Conservation (phyloP, 2,329 filamentous ascomycete species). For the Verticillium nonalfalfae region DNA sequence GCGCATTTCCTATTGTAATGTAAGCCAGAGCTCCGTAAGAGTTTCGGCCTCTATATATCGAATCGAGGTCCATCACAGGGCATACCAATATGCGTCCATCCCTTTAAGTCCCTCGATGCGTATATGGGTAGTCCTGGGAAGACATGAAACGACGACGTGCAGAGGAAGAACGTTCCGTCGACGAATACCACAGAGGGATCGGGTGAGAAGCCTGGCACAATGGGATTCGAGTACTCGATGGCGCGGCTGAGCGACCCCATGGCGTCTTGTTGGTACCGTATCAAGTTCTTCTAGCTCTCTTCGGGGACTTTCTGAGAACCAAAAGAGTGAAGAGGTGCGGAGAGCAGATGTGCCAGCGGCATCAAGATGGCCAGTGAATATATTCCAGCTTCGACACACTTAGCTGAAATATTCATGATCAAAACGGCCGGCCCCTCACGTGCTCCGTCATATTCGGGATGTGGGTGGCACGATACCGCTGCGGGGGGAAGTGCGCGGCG, state of each 20-base stretch:
- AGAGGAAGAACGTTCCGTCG: conserved; percentile 23
- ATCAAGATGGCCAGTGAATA: too few species aligned
- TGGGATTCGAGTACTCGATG: conserved; percentile 15
- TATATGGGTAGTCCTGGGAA: conserved; percentile 46
- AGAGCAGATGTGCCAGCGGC: too few species aligned
- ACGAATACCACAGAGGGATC: conserved; percentile 22
- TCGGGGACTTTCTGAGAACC: too few species aligned
- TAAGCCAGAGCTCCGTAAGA: too few species aligned
- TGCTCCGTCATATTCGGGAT: background rate
- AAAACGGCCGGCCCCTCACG: too few species aligned
- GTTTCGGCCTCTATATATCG: too few species aligned
- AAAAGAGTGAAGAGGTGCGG: background rate
- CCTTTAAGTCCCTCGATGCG: conserved; percentile 22
- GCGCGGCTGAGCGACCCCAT: background rate
- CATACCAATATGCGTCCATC: conserved; percentile 21
- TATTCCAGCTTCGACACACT: too few species aligned
- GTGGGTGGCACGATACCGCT: background rate
- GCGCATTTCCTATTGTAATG: background rate
- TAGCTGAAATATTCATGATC: too few species aligned
- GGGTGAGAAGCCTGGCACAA: conserved; percentile 23
- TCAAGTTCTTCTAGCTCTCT: too few species aligned
- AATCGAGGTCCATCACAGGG: background rate
- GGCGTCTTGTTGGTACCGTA: too few species aligned
- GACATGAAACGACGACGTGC: conserved; percentile 54
- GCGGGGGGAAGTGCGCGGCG: background rate